Evolutionary conservation across 108 stramenopile species (phyloP).

Genomic region (Nitzschia sp.): DNA sequence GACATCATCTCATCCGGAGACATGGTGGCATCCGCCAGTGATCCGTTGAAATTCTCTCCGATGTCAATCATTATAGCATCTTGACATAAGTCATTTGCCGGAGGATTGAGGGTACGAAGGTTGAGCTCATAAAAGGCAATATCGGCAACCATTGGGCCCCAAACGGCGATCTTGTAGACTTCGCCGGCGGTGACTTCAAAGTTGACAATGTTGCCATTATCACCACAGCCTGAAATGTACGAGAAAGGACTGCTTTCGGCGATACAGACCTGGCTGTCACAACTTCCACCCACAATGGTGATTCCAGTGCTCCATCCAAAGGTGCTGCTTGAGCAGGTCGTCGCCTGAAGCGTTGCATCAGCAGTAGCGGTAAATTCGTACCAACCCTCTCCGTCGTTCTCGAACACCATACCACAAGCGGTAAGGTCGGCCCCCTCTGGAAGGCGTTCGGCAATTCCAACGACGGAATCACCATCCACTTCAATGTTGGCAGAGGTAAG

Average conservation of each 20-base stretch:
- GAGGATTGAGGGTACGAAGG: not conserved
- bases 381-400: not conserved
- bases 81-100: not conserved
- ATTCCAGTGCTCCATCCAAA: conserved; percentile 6
- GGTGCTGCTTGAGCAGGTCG: not conserved
- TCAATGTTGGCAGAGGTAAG: not conserved
- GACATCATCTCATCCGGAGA: not conserved
- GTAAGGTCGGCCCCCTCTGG: not conserved
- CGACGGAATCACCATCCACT: not conserved
- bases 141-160: not conserved
- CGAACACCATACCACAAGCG: not conserved
- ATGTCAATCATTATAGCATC: not conserved
- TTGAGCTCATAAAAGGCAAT: not conserved
- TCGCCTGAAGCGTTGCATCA: not conserved
- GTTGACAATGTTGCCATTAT: not conserved
- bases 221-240: not conserved
- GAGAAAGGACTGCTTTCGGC: not conserved
- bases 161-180: not conserved
- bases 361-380: not conserved
- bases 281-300: not conserved
- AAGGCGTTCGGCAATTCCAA: not conserved
- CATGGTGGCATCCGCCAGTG: not conserved
- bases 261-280: not conserved
- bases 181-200: not conserved
- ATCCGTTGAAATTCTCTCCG: not conserved